phyloP scores from a whole-genome alignment of 768 basidiomycete genomes.

The Thelephora aurantiotincta region DNA sequence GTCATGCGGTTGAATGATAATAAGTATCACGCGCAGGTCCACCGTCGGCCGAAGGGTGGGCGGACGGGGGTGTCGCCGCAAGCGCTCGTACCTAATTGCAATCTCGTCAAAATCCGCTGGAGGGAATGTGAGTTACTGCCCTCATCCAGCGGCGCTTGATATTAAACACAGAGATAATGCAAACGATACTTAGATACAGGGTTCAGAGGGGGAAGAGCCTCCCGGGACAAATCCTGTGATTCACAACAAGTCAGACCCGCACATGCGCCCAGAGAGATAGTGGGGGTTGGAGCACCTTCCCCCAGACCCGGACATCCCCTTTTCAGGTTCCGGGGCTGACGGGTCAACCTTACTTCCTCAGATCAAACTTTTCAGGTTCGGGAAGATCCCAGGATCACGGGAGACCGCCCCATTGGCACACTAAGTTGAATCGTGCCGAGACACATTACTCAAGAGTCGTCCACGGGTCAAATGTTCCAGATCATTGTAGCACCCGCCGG shows the following conservation, averaged over 20 bases:
- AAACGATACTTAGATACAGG: constrained; percentile 7
- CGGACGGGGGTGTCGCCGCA: too few species aligned
- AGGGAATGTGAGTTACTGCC: neutral
- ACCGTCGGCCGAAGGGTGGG: neutral
- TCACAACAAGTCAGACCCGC: neutral
- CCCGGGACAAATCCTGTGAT: constrained; percentile 4
- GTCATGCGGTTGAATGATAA: too few species aligned
- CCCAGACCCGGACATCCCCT: constrained; percentile 12
- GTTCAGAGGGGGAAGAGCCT: constrained; percentile 3
- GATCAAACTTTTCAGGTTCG: constrained; percentile 4
- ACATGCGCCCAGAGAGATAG: neutral
- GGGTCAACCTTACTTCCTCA: neutral
- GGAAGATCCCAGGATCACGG: constrained; percentile 2
- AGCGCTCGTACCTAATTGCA: neutral
- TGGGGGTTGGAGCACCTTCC: constrained; percentile 8
- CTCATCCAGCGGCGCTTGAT: constrained; percentile 4
- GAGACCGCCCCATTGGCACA: constrained; percentile 5
- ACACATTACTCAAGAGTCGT: neutral
- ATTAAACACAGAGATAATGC: constrained; percentile 7
- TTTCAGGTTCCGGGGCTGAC: constrained; percentile 6
- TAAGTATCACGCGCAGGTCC: too few species aligned
- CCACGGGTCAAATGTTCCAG: constrained; percentile 4
- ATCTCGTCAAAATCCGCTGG: neutral
- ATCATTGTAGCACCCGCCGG: constrained; percentile 6
- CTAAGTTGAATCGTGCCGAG: neutral